Evolutionary conservation across 2,329 filamentous ascomycete species (phyloP), one percentile per base, ranked within the genome.

Genomic region (Alternaria arborescens): DNA sequence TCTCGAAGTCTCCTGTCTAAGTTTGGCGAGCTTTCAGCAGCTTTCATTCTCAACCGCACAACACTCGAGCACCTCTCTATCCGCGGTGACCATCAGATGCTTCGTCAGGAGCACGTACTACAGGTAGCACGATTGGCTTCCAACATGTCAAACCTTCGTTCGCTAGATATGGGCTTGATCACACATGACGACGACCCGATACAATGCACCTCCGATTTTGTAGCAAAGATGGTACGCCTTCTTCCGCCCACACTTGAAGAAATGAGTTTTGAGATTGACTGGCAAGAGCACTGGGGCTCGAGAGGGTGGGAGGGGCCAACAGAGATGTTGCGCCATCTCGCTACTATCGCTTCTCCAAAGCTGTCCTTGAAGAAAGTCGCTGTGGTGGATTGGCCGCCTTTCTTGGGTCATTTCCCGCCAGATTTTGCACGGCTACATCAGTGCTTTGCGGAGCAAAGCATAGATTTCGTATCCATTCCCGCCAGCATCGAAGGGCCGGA

Each of bases 291-390:
- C 26, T 60, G 57, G 57, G 57, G 57, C 22, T 36, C 52, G 18
- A 59, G 50, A 24, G 57, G 57, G n/a, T 59, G 57, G 57, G 57
- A 55, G 20, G 57, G 52, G 2, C 57, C 57, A 22, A 60, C 57
- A 16, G 57, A 55, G 22, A 55, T 60, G 44, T 26, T 60, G 30
- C 44, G 44, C 44, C 11, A 24, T 43, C 30, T 60, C 7, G 57
- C 57, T 36, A 44, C 14, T 7, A 30, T 51, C n/a, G 57, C 57
- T n/a, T 40, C 52, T 38, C 10, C 38, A 14, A 50, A 16, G 18
- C 52, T 60, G 18, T 32, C 22, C 16, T 24, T 55, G 34, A 55
- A 50, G 36, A 55, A 38, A 43, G 52, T 60, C 2, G 52, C 44
- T 11, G 52, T 60, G 32, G 57, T 55, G 5, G 57, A 60, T 12